Conservation (phyloP, 2,329 filamentous ascomycete species). For the Exophiala alcalophila region DNA sequence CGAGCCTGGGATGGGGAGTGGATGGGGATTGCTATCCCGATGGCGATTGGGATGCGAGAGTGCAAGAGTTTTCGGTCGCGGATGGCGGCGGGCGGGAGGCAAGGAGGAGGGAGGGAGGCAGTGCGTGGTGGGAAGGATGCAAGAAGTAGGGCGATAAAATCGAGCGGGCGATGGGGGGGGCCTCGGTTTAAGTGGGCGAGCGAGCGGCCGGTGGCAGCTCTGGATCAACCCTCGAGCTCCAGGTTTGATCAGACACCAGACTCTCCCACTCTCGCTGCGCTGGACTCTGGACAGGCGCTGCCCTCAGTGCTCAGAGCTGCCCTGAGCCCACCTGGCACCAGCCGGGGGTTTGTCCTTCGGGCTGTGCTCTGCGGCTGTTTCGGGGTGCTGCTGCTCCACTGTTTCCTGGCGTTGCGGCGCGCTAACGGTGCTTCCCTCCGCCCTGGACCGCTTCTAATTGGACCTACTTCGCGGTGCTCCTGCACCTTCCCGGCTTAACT, state of each 20-base stretch:
- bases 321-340: too few species aligned
- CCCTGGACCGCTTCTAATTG: constrained; percentile 13
- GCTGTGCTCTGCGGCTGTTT: constrained; percentile 8
- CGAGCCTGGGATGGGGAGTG: constrained; percentile 44
- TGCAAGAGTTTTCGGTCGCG: not conserved
- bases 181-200: constrained; percentile 26
- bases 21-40: too few species aligned
- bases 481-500: constrained; percentile 20
- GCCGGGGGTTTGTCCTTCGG: too few species aligned
- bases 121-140: constrained; percentile 6
- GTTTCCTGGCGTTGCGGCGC: constrained; percentile 5
- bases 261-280: too few species aligned
- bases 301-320: too few species aligned
- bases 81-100: constrained; percentile 1
- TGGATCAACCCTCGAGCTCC: constrained; percentile 17
- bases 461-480: constrained; percentile 6
- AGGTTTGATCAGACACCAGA: constrained; percentile 1
- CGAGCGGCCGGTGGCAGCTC: constrained; percentile 23
- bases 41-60: constrained; percentile 38
- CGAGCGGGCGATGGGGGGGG: constrained; percentile 39
- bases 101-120: constrained; percentile 6
- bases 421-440: constrained; percentile 11
- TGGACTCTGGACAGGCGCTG: too few species aligned
- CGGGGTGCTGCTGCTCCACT: constrained; percentile 15
- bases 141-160: constrained; percentile 11